These are phyloP conservation scores for Neonectria magnoliae DNA, from an alignment of 2,329 filamentous ascomycete genomes.

Conservation along the genomic window DNA sequence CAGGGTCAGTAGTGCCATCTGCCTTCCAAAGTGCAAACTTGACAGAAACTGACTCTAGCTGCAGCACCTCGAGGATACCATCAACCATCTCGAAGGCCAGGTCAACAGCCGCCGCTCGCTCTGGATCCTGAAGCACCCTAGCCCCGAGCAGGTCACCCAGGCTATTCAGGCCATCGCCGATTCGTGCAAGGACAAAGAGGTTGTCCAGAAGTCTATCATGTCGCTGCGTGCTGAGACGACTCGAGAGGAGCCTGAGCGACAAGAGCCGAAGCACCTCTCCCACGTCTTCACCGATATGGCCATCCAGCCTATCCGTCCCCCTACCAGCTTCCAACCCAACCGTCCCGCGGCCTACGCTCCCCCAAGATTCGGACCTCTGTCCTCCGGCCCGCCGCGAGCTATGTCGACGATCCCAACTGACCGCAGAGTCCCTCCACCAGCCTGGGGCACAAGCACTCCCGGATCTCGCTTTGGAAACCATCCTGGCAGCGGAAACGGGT, in stretches of 20 bases:
- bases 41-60: neutral
- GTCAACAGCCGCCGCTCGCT: slow-evolving; percentile 49
- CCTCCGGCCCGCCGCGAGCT: slow-evolving; percentile 43
- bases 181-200: slow-evolving; percentile 42
- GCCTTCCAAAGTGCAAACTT: no score
- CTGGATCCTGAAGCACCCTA: slow-evolving; percentile 49
- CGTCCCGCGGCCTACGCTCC: slow-evolving; percentile 36
- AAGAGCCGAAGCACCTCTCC: slow-evolving; percentile 29
- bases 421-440: slow-evolving; percentile 30
- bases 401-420: slow-evolving; percentile 41
- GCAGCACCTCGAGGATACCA: slow-evolving; percentile 47
- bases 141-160: slow-evolving; percentile 44
- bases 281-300: slow-evolving; percentile 27
- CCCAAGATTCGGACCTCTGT: slow-evolving; percentile 46
- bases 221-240: slow-evolving; percentile 35
- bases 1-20: slow-evolving; percentile 38
- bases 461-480: slow-evolving; percentile 30
- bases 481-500: slow-evolving; percentile 21
- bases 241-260: slow-evolving; percentile 20
- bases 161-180: slow-evolving; percentile 47
- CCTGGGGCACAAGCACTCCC: slow-evolving; percentile 37
- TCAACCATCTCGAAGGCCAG: slow-evolving; percentile 50
- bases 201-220: slow-evolving; percentile 41
- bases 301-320: slow-evolving; percentile 33
- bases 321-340: slow-evolving; percentile 41